phyloP scores from a whole-genome alignment of 805 yeast genomes.

The Ogataea nakhonphanomensis region DNA sequence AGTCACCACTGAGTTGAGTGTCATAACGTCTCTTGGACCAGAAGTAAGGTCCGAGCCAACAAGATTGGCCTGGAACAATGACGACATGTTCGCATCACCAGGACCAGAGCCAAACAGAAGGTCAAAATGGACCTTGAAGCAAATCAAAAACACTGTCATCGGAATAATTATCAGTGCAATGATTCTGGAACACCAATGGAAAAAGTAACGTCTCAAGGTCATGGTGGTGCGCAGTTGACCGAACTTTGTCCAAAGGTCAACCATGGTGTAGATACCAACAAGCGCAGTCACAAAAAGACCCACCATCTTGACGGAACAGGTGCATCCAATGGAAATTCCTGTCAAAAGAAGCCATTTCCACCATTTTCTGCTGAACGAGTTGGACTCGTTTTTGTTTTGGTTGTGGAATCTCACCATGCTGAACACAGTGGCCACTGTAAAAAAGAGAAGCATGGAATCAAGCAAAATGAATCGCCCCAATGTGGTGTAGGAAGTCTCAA shows the following conservation, averaged over 20 bases:
- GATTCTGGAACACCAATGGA: constrained; percentile 67
- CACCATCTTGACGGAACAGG: constrained; percentile 93
- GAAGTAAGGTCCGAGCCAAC: constrained; percentile 59
- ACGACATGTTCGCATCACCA: constrained; percentile 89
- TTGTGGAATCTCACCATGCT: constrained; percentile 71
- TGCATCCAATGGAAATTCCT: constrained; percentile 85
- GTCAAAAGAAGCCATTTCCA: constrained; percentile 88
- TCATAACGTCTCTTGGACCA: constrained; percentile 63
- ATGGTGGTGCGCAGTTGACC: constrained; percentile 56
- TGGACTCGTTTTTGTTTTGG: constrained; percentile 42
- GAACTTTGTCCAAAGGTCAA: constrained; percentile 86
- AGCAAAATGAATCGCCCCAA: constrained; percentile 85
- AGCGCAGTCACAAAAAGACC: constrained; percentile 86
- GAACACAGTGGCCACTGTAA: constrained; percentile 79
- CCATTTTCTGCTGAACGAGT: constrained; percentile 71
- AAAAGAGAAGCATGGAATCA: constrained; percentile 87
- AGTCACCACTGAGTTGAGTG: constrained; percentile 60
- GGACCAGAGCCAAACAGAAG: constrained; percentile 71
- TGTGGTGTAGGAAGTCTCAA: constrained; percentile 81
- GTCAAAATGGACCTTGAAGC: constrained; percentile 75
- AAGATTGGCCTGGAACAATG: constrained; percentile 85
- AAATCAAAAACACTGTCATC: constrained; percentile 53
- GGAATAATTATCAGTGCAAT: constrained; percentile 66
- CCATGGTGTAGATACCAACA: constrained; percentile 86
- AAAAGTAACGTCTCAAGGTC: constrained; percentile 45